Evolutionary conservation across 176 grass and related monocot species (phyloP).

Genomic region (sorghum (Sorghum bicolor)): DNA sequence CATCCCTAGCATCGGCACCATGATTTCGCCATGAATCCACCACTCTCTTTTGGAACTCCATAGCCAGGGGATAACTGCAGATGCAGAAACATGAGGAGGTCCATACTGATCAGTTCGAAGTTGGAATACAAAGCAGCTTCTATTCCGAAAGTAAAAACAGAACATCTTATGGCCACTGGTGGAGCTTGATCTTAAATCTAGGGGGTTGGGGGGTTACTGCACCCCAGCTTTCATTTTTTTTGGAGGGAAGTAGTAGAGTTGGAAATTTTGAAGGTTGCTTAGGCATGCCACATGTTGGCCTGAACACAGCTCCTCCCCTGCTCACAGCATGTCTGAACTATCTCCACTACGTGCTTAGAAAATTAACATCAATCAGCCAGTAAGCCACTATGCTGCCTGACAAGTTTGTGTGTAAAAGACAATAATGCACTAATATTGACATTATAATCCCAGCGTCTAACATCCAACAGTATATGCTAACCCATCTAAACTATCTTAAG

Average conservation of each 20-base stretch:
- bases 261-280: neutral
- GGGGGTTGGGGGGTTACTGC: neutral
- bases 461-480: neutral
- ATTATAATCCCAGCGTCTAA: neutral
- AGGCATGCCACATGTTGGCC: neutral
- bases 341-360: neutral
- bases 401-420: neutral
- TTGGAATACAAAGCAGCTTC: neutral
- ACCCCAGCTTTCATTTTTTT: neutral
- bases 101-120: neutral
- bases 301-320: neutral
- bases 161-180: neutral
- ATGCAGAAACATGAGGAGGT: slow-evolving; percentile 7
- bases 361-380: neutral
- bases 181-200: neutral
- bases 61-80: slow-evolving; percentile 69
- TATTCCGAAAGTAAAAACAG: neutral
- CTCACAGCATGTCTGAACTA: neutral
- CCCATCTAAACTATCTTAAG: neutral
- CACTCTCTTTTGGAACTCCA: slow-evolving; percentile 77
- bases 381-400: neutral
- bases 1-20: slow-evolving; percentile 59
- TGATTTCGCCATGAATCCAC: slow-evolving; percentile 79
- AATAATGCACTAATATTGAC: neutral
- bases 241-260: neutral